These are phyloP conservation scores for Calonectria crousiana DNA, from an alignment of 2,329 filamentous ascomycete species.

Conservation along the genomic window DNA sequence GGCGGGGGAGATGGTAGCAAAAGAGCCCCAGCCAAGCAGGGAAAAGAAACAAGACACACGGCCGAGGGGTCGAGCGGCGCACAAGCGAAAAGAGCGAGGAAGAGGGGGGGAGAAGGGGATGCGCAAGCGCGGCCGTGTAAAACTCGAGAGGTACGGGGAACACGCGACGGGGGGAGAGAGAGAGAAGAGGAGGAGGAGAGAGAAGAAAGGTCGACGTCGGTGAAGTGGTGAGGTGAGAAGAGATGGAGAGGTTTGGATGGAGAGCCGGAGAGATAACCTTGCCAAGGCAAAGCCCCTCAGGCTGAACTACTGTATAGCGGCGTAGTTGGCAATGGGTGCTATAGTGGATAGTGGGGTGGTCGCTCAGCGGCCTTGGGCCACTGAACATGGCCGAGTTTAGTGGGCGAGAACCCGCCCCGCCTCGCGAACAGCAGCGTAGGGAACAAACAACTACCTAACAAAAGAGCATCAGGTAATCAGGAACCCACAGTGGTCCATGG, in stretches of 20 bases:
- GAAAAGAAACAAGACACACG: slow-evolving; percentile 27
- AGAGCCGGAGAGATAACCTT: slow-evolving; percentile 31
- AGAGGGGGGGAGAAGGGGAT: slow-evolving; percentile 5
- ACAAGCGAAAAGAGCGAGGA: slow-evolving; percentile 23
- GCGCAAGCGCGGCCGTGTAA: background rate
- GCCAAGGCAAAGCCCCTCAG: slow-evolving; percentile 31
- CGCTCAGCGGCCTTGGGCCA: background rate
- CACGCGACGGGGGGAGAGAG: slow-evolving; percentile 15
- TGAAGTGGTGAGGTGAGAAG: slow-evolving; percentile 43
- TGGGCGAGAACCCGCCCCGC: slow-evolving; percentile 10
- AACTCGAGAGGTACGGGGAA: slow-evolving; percentile 27
- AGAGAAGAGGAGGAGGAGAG: slow-evolving; percentile 30
- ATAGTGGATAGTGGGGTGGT: slow-evolving; percentile 19
- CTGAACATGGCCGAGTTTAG: slow-evolving; percentile 19
- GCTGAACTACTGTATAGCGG: slow-evolving; percentile 6
- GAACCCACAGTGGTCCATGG: slow-evolving; percentile 12
- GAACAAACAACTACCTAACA: slow-evolving; percentile 1
- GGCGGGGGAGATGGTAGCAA: slow-evolving; percentile 47
- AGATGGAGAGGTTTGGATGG: slow-evolving; percentile 38
- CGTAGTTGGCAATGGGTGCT: slow-evolving; percentile 6
- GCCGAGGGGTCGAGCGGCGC: slow-evolving; percentile 40
- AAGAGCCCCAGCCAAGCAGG: slow-evolving; percentile 41
- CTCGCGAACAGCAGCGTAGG: slow-evolving; percentile 4
- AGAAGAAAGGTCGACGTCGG: slow-evolving; percentile 42
- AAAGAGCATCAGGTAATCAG: background rate